Evolutionary conservation across 371 early-diverging fungal genomes (phyloP).

Genomic region (Mucor racemosus): DNA sequence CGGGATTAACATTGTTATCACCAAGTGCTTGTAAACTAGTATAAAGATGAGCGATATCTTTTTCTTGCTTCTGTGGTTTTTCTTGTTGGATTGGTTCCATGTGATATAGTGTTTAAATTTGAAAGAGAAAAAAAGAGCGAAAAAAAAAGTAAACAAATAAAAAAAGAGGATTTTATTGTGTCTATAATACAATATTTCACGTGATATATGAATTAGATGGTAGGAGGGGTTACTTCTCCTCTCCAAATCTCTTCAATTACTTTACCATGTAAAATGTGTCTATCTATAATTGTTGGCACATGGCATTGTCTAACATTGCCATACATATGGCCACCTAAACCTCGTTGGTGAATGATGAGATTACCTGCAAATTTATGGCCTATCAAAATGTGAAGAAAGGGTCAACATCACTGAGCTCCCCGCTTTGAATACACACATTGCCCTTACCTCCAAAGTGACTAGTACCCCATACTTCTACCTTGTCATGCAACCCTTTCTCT

Average conservation of each 20-base stretch:
- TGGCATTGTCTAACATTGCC: slow-evolving; percentile 58
- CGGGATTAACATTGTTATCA: slow-evolving; percentile 33
- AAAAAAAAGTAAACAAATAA: slow-evolving; percentile 3
- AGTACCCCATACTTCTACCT: slow-evolving; percentile 49
- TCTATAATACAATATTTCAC: not conserved
- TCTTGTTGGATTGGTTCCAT: not conserved
- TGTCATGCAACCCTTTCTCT: slow-evolving; percentile 30
- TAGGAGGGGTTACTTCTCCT: slow-evolving; percentile 44
- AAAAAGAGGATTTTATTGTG: not conserved
- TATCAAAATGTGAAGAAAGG: slow-evolving; percentile 10
- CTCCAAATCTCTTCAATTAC: slow-evolving; percentile 54
- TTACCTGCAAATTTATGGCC: slow-evolving; percentile 60
- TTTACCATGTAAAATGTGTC: slow-evolving; percentile 47
- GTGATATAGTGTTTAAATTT: not conserved
- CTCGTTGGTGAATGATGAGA: slow-evolving; percentile 51
- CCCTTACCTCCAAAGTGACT: slow-evolving; percentile 54
- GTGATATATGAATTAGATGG: slow-evolving; percentile 9
- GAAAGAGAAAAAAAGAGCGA: not conserved
- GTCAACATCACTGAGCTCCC: not conserved
- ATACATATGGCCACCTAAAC: slow-evolving; percentile 53
- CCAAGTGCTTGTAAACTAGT: slow-evolving; percentile 56
- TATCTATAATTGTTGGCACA: slow-evolving; percentile 45
- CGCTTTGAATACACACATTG: not conserved
- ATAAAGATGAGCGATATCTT: slow-evolving; percentile 63
- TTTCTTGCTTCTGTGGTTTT: slow-evolving; percentile 26